Evolutionary conservation across 179 eudicot genomes (phyloP).

Genomic region (Beta corolliflora): DNA sequence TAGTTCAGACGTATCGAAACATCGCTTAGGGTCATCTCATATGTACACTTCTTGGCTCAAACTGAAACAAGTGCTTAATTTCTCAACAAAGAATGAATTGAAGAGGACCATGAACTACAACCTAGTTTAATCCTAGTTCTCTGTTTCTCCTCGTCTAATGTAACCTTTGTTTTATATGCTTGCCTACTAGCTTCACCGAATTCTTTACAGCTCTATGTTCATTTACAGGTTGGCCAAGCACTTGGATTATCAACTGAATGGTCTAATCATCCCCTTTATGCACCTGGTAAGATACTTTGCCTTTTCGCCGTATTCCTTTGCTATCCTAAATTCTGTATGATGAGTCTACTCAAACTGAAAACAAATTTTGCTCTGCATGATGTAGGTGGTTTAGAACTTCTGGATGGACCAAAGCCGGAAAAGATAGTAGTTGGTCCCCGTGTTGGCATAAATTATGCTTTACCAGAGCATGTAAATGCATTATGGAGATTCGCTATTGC

Average conservation of each 20-base stretch:
- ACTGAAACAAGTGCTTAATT: not conserved
- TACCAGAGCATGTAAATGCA: slow-evolving; percentile 75
- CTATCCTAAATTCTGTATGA: not conserved
- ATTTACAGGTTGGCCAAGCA: slow-evolving; percentile 82
- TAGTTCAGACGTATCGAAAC: not conserved
- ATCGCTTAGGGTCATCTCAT: not conserved
- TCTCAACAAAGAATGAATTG: not conserved
- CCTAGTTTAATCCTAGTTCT: not conserved
- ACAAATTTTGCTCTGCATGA: not conserved
- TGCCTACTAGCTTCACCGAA: not conserved
- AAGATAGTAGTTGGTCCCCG: slow-evolving; percentile 87
- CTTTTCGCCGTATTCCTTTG: not conserved
- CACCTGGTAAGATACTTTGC: slow-evolving; percentile 50
- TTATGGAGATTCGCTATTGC: slow-evolving; percentile 92
- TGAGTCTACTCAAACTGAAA: not conserved
- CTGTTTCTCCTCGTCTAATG: not conserved
- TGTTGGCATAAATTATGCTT: slow-evolving; percentile 89
- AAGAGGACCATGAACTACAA: not conserved
- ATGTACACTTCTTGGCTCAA: not conserved
- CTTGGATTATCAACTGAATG: slow-evolving; percentile 87
- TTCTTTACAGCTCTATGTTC: not conserved
- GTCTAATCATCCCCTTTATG: slow-evolving; percentile 83
- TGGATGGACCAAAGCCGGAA: slow-evolving; percentile 88
- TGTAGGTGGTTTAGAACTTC: slow-evolving; percentile 79
- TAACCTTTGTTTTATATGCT: not conserved